Evolutionary conservation across 2,329 filamentous ascomycete species (phyloP), one percentile per base, ranked within the genome.

Genomic region (Leptographium procerum): DNA sequence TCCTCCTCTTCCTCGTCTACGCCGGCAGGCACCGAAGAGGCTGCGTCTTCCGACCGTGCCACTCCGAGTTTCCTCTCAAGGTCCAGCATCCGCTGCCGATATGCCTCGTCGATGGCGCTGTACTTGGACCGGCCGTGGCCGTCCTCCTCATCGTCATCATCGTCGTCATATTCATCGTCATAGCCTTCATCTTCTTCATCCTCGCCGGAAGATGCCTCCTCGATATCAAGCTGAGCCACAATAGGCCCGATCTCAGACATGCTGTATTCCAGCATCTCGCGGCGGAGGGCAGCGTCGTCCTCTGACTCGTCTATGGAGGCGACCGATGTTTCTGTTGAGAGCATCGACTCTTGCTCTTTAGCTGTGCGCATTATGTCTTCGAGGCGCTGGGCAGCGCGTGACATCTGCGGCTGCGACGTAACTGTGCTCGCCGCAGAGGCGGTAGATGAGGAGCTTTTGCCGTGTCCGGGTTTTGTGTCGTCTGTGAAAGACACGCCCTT

Each of bases 181-280:
- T 61, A 52, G 1, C 75, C 73, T 45, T 81, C 77, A 22, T 82
- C 72, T 22, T 57, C 53, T 8, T 65, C 77, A 10, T 80, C 77
- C n/a, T 83, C 78, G 22, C 77, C 73, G 2, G 76, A 77, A 14
- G 75, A 74, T n/a, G 77, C 81, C 60, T 91, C 86, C 62, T 95
- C 89, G 2, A 97, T 71, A 59, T 95, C 83, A 52, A 99, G 80
- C 72, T 97, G 91, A 19, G 94, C 94, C 19, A 99, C 94, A 3
- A 99, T 88, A 43, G 89, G 84, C 4, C 91, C 90, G 59, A 99
- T 86, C 70, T 97, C 92, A 51, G 87, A 86, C 71, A 96, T 79
- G 61, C 89, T 86, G 68, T 97, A 99, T 62, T 88, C 81, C 9
- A 97, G 78, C 91, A 99, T 97, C 67, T 96, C 86, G 59, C 86